phyloP scores from a whole-genome alignment of 345 rosid species.

The Lepidium africanum region DNA sequence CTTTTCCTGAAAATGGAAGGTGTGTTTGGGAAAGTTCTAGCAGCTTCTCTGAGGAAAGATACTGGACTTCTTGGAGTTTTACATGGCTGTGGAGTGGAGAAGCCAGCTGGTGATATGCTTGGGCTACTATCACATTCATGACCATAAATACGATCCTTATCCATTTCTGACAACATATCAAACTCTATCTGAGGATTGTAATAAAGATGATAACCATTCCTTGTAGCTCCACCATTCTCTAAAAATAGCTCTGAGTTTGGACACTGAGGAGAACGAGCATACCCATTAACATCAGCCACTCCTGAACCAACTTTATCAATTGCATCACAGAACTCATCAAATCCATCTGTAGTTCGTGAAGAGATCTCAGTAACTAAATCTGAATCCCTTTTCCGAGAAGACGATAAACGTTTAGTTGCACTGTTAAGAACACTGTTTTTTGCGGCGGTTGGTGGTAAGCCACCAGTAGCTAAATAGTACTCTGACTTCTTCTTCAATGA shows the following conservation, averaged over 20 bases:
- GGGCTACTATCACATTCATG: slow-evolving; percentile 42
- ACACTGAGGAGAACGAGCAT: slow-evolving; percentile 38
- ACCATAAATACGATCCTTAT: slow-evolving; percentile 28
- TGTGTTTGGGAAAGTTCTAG: slow-evolving; percentile 72
- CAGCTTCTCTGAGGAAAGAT: slow-evolving; percentile 67
- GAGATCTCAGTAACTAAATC: slow-evolving; percentile 48
- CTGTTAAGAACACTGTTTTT: slow-evolving; percentile 45
- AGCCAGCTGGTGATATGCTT: slow-evolving; percentile 48
- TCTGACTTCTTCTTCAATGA: slow-evolving; percentile 91
- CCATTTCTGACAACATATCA: slow-evolving; percentile 31
- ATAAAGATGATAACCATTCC: slow-evolving; percentile 31
- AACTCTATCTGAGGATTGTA: slow-evolving; percentile 45
- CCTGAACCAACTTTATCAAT: slow-evolving; percentile 25
- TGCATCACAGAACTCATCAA: no score
- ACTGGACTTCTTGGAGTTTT: slow-evolving; percentile 55
- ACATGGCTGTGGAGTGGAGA: slow-evolving; percentile 83
- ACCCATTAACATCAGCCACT: slow-evolving; percentile 33
- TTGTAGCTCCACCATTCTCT: slow-evolving; percentile 28
- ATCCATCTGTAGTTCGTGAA: slow-evolving; percentile 33
- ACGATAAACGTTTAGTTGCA: slow-evolving; percentile 25
- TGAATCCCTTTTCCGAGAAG: slow-evolving; percentile 34
- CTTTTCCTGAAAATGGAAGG: slow-evolving; percentile 92
- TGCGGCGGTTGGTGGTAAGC: slow-evolving; percentile 59
- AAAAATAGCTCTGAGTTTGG: slow-evolving; percentile 18
- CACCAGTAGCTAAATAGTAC: slow-evolving; percentile 59